phyloP scores from a whole-genome alignment of 2,329 filamentous ascomycete genomes.

The Fusarium sp. region DNA sequence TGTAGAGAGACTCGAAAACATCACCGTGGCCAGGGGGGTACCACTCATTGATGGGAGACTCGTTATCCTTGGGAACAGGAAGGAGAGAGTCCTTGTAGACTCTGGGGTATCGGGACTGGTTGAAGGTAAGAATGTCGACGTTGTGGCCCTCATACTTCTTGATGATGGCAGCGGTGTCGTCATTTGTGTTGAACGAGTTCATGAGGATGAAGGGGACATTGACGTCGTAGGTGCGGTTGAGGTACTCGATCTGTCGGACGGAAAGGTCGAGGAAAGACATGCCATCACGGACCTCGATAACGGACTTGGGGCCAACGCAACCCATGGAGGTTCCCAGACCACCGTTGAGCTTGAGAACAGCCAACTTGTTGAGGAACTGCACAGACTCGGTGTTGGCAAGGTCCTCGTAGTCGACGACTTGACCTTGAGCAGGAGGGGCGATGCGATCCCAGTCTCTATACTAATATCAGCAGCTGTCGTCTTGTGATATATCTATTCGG shows the following conservation, averaged over 20 bases:
- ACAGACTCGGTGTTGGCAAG: slow-evolving; percentile 91
- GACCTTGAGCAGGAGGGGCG: slow-evolving; percentile 88
- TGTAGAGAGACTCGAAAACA: slow-evolving; percentile 99
- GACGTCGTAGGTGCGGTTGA: slow-evolving; percentile 97
- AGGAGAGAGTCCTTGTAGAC: slow-evolving; percentile 98
- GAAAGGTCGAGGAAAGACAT: slow-evolving; percentile 99
- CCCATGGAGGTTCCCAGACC: slow-evolving; percentile 99
- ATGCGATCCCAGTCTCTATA: slow-evolving; percentile 95
- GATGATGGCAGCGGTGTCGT: slow-evolving; percentile 98
- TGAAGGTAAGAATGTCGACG: slow-evolving; percentile 99
- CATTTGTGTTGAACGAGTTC: slow-evolving; percentile 99
- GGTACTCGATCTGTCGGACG: slow-evolving; percentile 98
- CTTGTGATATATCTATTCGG: slow-evolving; percentile 4
- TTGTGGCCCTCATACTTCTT: slow-evolving; percentile 99
- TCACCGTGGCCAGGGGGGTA: slow-evolving; percentile 99
- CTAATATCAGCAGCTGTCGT: slow-evolving; percentile 39
- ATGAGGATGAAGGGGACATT: slow-evolving; percentile 99
- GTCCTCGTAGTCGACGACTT: slow-evolving; percentile 95
- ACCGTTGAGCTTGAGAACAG: slow-evolving; percentile 98
- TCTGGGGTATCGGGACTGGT: slow-evolving; percentile 98
- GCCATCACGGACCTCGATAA: slow-evolving; percentile 99
- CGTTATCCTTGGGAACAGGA: slow-evolving; percentile 89
- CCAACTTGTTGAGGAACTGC: slow-evolving; percentile 95
- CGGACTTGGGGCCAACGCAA: slow-evolving; percentile 98
- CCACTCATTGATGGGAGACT: slow-evolving; percentile 94